Evolutionary conservation across 768 basidiomycete genomes (phyloP).

Genomic region (Phlebiopsis flavidoalba): DNA sequence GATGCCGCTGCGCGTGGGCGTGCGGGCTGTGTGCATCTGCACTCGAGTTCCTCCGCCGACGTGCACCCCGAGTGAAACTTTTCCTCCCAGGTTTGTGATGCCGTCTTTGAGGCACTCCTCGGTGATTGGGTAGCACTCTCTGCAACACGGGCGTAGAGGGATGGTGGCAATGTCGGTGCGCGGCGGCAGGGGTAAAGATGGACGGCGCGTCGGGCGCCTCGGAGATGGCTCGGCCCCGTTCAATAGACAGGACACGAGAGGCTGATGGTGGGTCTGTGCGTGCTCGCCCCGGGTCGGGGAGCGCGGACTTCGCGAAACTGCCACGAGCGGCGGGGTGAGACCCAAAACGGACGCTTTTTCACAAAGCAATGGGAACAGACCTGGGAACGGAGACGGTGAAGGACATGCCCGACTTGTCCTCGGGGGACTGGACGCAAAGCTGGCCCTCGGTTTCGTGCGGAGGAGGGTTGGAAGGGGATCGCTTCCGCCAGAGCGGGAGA

Average conservation of each 20-base stretch:
- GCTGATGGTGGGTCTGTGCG: conserved; percentile 18
- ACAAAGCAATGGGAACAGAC: conserved; percentile 31
- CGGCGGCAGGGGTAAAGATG: conserved; percentile 24
- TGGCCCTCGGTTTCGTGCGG: conserved; percentile 13
- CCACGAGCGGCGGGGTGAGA: background rate
- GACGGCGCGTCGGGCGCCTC: conserved; percentile 6
- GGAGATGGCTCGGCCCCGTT: conserved; percentile 28
- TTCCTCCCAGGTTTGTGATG: conserved; percentile 55
- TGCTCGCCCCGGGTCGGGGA: conserved; percentile 37
- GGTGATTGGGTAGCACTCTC: conserved; percentile 52
- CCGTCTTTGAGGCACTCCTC: conserved; percentile 53
- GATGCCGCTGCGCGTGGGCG: conserved; percentile 11
- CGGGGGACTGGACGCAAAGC: conserved; percentile 11
- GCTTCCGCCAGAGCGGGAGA: conserved; percentile 62
- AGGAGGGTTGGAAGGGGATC: conserved; percentile 15
- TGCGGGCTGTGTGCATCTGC: conserved; percentile 14
- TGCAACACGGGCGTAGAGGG: conserved; percentile 69
- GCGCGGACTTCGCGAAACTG: conserved; percentile 19
- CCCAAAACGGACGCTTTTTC: background rate
- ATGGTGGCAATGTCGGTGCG: conserved; percentile 43
- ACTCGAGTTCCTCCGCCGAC: conserved; percentile 43
- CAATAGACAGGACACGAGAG: conserved; percentile 48
- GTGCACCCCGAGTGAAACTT: conserved; percentile 60
- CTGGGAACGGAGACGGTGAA: conserved; percentile 60
- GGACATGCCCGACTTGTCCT: conserved; percentile 42